Evolutionary conservation across 1,284 basidiomycete species (phyloP).

Genomic region (Apiotrichum sp.): DNA sequence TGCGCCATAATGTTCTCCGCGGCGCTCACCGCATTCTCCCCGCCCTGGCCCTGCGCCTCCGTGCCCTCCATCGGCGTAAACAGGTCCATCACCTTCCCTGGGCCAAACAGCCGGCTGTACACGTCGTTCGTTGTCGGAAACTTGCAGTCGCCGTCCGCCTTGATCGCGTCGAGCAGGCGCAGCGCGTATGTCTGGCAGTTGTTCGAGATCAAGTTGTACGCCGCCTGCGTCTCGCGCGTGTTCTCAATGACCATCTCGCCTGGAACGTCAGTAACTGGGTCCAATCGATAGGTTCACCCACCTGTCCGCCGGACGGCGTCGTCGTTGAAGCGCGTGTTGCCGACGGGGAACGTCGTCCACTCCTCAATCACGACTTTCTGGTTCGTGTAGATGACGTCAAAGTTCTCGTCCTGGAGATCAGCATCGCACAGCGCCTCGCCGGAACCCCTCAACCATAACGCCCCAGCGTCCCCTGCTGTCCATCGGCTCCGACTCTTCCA

Average conservation of each 20-base stretch:
- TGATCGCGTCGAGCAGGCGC: conserved; percentile 15
- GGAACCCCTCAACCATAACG: too few species aligned
- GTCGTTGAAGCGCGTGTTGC: conserved; percentile 16
- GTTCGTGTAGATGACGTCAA: conserved; percentile 19
- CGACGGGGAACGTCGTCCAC: conserved; percentile 11
- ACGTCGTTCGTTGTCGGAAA: conserved; percentile 15
- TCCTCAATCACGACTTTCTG: conserved; percentile 7
- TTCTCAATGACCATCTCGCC: conserved; percentile 10
- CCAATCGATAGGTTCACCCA: neutral
- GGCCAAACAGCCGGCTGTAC: conserved; percentile 7
- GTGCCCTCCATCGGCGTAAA: conserved; percentile 1
- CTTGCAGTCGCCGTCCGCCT: conserved; percentile 4
- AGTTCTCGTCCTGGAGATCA: conserved; percentile 15
- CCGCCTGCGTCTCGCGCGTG: conserved; percentile 3
- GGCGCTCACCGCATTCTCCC: neutral
- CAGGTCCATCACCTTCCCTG: conserved; percentile 12
- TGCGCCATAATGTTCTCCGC: neutral
- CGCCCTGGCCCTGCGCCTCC: neutral
- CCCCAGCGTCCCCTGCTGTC: too few species aligned
- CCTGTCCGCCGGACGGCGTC: conserved; percentile 14
- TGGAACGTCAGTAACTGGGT: conserved; percentile 1
- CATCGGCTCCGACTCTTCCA: too few species aligned
- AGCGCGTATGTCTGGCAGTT: conserved; percentile 20
- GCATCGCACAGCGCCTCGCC: too few species aligned
- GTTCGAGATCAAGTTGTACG: conserved; percentile 18